Percentiles rank a stretch among this genome's conserved stretches.
These are phyloP conservation scores for Leucosporidium creatinivorum DNA, from an alignment of 768 basidiomycete genomes.

Conservation along the genomic window DNA sequence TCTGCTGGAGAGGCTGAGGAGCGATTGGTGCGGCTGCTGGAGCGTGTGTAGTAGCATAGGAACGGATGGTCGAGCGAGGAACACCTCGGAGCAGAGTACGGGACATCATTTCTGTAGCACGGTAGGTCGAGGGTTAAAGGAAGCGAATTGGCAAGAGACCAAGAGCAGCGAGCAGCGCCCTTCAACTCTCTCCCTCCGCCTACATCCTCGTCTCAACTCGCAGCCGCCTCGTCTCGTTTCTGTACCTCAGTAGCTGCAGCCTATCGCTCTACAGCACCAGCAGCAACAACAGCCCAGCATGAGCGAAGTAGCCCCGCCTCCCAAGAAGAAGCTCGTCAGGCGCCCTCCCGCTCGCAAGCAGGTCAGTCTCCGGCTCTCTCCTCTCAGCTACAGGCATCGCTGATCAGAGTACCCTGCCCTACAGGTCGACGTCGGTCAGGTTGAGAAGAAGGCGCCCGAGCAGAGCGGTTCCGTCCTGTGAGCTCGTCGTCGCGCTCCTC, in stretches of 20 bases:
- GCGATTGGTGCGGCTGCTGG: conserved; percentile 11
- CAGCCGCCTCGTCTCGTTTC: background rate
- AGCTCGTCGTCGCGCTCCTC: background rate
- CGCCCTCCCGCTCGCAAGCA: conserved; percentile 37
- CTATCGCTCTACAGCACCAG: background rate
- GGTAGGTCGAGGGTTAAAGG: too few relatives aligned
- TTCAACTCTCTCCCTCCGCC: too few relatives aligned
- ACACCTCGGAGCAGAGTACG: too few relatives aligned
- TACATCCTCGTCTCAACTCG: background rate
- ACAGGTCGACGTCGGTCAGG: conserved; percentile 32
- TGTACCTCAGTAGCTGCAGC: background rate
- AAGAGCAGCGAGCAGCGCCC: too few relatives aligned
- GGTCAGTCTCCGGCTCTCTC: background rate
- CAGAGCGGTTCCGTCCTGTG: conserved; percentile 17
- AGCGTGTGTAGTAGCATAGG: background rate
- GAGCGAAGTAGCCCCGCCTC: background rate
- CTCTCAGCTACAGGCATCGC: background rate
- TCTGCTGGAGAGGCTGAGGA: background rate
- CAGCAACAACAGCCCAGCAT: too few relatives aligned
- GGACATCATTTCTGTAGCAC: too few relatives aligned
- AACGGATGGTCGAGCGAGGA: too few relatives aligned
- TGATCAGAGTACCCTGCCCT: background rate
- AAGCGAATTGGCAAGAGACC: too few relatives aligned
- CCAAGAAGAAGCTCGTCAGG: conserved; percentile 33
- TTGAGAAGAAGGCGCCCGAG: conserved; percentile 30